Percentiles rank a stretch among this genome's conserved stretches.
Evolutionary conservation across 345 rosid species (phyloP).

Genomic region (Populus ilicifolia): DNA sequence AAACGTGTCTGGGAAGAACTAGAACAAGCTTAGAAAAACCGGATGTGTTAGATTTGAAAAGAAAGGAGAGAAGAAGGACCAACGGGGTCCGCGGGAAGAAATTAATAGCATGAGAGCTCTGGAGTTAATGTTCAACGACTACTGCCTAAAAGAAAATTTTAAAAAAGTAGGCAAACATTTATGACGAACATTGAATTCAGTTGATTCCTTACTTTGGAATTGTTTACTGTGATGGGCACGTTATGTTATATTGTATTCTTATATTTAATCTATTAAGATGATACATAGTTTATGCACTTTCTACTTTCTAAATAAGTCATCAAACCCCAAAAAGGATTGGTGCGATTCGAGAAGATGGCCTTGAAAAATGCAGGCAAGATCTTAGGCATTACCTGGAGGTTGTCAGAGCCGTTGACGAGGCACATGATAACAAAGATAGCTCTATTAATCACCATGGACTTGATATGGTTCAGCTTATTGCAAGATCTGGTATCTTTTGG

Average conservation of each 20-base stretch:
- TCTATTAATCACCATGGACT: too few relatives aligned
- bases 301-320: background rate
- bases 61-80: background rate
- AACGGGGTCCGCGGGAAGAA: background rate
- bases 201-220: background rate
- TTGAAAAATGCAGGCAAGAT: background rate
- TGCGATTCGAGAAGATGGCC: background rate
- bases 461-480: too few relatives aligned
- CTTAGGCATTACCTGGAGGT: background rate
- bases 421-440: background rate
- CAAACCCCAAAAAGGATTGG: background rate
- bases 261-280: background rate
- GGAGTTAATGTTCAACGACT: conserved; percentile 12
- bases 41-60: background rate
- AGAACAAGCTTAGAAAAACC: background rate
- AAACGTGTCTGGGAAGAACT: background rate
- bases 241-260: too few relatives aligned
- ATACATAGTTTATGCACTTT: background rate
- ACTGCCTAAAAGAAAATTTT: background rate
- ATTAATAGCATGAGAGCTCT: background rate
- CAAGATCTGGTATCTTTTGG: too few relatives aligned
- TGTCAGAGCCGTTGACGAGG: conserved; percentile 2
- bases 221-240: background rate
- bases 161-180: conserved; percentile 7
- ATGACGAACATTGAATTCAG: background rate